Conservation (phyloP, 2,329 filamentous ascomycete species). For the Verticillium longisporum region DNA sequence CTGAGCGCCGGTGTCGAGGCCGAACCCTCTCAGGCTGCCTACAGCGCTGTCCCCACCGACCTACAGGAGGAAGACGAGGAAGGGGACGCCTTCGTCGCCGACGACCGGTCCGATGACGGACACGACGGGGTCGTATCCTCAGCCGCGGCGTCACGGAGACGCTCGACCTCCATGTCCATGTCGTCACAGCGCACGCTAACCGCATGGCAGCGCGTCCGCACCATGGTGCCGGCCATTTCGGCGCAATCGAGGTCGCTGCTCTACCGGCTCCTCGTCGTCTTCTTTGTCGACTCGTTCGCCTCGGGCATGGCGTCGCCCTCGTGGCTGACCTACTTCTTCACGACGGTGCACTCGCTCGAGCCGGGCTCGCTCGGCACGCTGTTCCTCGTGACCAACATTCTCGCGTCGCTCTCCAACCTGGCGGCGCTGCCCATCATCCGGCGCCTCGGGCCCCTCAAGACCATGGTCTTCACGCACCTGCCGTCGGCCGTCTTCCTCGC, state of each 20-base stretch:
- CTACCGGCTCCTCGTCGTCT: conserved; percentile 46
- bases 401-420: conserved; percentile 44
- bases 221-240: conserved; percentile 46
- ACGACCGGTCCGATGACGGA: background rate
- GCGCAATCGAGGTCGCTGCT: conserved; percentile 50
- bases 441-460: conserved; percentile 58
- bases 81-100: background rate
- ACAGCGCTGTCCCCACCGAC: background rate
- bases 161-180: background rate
- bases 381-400: conserved; percentile 46
- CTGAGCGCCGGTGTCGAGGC: conserved; percentile 41
- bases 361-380: conserved; percentile 45
- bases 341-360: conserved; percentile 37
- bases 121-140: background rate
- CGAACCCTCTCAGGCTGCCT: conserved; percentile 6
- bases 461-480: conserved; percentile 70
- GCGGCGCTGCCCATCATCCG: conserved; percentile 47
- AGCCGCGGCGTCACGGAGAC: background rate
- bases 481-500: conserved; percentile 60
- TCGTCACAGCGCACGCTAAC: conserved; percentile 30
- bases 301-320: conserved; percentile 61
- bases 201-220: conserved; percentile 39
- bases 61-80: background rate
- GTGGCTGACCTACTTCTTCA: conserved; percentile 53
- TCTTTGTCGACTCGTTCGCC: conserved; percentile 46